These are phyloP conservation scores for Mycena maculata DNA, from an alignment of 768 basidiomycete species.

Conservation along the genomic window DNA sequence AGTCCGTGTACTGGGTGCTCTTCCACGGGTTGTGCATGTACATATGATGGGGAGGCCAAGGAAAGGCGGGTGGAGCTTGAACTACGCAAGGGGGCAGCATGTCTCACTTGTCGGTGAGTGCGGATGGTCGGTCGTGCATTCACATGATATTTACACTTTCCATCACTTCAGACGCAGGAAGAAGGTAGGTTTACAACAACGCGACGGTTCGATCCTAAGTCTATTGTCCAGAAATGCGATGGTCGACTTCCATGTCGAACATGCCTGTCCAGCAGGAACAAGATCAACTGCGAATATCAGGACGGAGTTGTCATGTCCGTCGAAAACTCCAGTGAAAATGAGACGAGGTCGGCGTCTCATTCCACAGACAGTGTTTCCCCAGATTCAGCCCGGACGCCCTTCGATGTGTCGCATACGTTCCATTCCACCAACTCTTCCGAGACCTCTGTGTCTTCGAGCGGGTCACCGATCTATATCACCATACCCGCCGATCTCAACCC, in stretches of 20 bases:
- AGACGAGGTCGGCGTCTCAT: neutral
- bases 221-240: slow-evolving; percentile 11
- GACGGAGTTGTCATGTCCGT: neutral
- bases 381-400: neutral
- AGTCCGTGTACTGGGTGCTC: slow-evolving; percentile 18
- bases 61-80: neutral
- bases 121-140: neutral
- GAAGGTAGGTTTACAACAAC: neutral
- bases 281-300: slow-evolving; percentile 20
- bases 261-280: slow-evolving; percentile 3
- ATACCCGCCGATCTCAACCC: neutral
- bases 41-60: slow-evolving; percentile 8
- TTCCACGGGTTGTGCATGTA: neutral
- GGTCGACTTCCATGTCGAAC: slow-evolving; percentile 23
- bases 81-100: slow-evolving; percentile 21
- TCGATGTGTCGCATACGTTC: neutral
- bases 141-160: neutral
- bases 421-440: neutral
- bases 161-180: slow-evolving; percentile 23
- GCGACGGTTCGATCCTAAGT: neutral
- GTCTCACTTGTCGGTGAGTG: slow-evolving; percentile 24
- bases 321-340: neutral
- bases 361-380: neutral
- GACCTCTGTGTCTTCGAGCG: neutral
- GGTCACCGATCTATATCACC: neutral